phyloP scores from a whole-genome alignment of 768 basidiomycete species.

The Tulasnella sp. region DNA sequence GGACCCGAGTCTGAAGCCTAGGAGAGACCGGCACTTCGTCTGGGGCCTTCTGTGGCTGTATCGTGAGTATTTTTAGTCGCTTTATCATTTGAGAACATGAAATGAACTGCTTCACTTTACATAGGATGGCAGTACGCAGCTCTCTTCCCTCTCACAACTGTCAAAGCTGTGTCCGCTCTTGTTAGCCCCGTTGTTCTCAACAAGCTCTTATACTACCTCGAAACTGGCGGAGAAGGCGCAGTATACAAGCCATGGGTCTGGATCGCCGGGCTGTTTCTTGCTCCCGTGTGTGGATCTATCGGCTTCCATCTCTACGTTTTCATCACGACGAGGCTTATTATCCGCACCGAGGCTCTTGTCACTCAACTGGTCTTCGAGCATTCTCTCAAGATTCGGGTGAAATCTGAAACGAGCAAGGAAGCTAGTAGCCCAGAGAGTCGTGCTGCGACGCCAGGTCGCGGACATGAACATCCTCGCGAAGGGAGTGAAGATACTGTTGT shows the following conservation, averaged over 20 bases:
- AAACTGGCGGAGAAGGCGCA: conserved; percentile 54
- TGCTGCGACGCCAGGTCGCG: conserved; percentile 33
- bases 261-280: conserved; percentile 49
- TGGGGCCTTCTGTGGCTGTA: conserved; percentile 41
- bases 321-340: conserved; percentile 51
- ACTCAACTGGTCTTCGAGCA: conserved; percentile 81
- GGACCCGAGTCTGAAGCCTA: conserved; percentile 43
- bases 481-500: conserved; percentile 16
- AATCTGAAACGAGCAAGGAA: conserved; percentile 42
- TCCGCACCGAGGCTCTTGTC: conserved; percentile 57
- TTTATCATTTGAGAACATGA: neutral
- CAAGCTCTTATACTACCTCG: conserved; percentile 54
- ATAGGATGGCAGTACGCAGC: conserved; percentile 37
- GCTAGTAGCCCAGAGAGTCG: conserved; percentile 33
- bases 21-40: conserved; percentile 42
- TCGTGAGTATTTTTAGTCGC: conserved; percentile 34
- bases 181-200: conserved; percentile 32
- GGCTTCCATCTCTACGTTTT: conserved; percentile 60
- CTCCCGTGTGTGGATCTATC: conserved; percentile 44
- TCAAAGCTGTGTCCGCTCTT: conserved; percentile 23
- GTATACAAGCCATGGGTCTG: conserved; percentile 59
- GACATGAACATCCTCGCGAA: neutral
- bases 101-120: neutral
- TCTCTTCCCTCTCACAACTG: conserved; percentile 34
- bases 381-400: conserved; percentile 69